A percentile compares a stretch with the other conserved stretches of the same genome.
Evolutionary conservation across 1,139 yeast species (phyloP).

Genomic region (Meyerozyma smithsonii): DNA sequence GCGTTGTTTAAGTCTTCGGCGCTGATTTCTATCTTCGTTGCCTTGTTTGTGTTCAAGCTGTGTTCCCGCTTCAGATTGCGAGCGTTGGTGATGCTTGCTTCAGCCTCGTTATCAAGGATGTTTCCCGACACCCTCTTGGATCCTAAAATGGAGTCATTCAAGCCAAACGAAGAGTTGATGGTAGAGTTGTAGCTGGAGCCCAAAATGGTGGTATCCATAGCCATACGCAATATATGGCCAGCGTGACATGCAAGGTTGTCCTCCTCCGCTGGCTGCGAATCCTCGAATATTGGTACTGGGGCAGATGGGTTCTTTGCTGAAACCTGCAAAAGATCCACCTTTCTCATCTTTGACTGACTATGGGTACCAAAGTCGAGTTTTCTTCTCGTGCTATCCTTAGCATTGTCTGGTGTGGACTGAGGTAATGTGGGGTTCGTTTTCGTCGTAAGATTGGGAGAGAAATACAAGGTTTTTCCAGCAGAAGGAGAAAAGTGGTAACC

Average conservation of each 20-base stretch:
- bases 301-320: neutral
- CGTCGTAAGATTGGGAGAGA: constrained; percentile 26
- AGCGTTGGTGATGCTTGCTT: neutral
- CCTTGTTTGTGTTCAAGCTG: constrained; percentile 16
- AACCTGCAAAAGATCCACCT: neutral
- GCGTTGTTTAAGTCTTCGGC: constrained; percentile 36
- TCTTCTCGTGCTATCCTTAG: neutral
- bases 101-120: constrained; percentile 18
- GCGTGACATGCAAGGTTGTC: constrained; percentile 48
- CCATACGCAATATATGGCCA: constrained; percentile 45
- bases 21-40: constrained; percentile 28
- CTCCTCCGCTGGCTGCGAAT: constrained; percentile 9
- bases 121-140: constrained; percentile 13
- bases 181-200: constrained; percentile 35
- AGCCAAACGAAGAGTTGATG: constrained; percentile 30
- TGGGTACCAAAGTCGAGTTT: neutral
- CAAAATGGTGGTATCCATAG: constrained; percentile 45
- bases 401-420: constrained; percentile 24
- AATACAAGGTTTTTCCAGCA: constrained; percentile 27
- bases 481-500: constrained; percentile 21
- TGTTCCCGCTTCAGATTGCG: constrained; percentile 26
- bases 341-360: neutral
- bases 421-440: constrained; percentile 11
- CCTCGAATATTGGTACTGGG: constrained; percentile 3
- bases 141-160: constrained; percentile 26